These are phyloP conservation scores for Vitis rupestris DNA, from an alignment of 164 flowering plant species.

Conservation along the genomic window DNA sequence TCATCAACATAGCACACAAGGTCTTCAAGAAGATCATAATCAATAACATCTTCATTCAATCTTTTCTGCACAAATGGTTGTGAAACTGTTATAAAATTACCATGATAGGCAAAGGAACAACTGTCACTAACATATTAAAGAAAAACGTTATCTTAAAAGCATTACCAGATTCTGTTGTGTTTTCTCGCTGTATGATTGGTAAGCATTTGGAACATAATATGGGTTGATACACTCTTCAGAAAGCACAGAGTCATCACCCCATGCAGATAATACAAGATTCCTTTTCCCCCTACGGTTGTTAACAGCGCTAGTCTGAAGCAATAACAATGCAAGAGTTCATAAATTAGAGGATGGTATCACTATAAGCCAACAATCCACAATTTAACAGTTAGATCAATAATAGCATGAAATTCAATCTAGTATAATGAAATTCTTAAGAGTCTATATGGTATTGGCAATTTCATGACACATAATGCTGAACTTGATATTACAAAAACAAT, in stretches of 20 bases:
- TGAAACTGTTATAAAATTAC: neutral
- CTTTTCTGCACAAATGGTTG: slow-evolving; percentile 50
- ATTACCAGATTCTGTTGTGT: slow-evolving; percentile 82
- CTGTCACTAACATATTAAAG: neutral
- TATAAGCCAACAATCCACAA: neutral
- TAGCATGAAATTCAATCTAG: neutral
- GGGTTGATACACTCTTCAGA: slow-evolving; percentile 64
- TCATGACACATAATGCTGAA: neutral
- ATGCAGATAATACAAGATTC: slow-evolving; percentile 73
- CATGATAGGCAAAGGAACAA: neutral
- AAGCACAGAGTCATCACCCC: slow-evolving; percentile 86
- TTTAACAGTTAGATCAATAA: neutral
- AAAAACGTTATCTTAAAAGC: slow-evolving; percentile 1
- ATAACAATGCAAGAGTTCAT: slow-evolving; percentile 18
- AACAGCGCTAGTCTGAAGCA: slow-evolving; percentile 46
- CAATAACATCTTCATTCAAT: slow-evolving; percentile 86
- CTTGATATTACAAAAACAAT: neutral
- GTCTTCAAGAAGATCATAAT: slow-evolving; percentile 92
- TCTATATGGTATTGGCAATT: too few species aligned
- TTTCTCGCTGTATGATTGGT: slow-evolving; percentile 65
- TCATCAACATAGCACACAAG: slow-evolving; percentile 74
- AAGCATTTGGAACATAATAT: slow-evolving; percentile 48
- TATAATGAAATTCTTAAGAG: too few species aligned
- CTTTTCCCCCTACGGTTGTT: slow-evolving; percentile 72
- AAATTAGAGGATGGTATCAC: neutral